Conservation (phyloP, 148 eudicot species). For the Rhododendron simsii region DNA sequence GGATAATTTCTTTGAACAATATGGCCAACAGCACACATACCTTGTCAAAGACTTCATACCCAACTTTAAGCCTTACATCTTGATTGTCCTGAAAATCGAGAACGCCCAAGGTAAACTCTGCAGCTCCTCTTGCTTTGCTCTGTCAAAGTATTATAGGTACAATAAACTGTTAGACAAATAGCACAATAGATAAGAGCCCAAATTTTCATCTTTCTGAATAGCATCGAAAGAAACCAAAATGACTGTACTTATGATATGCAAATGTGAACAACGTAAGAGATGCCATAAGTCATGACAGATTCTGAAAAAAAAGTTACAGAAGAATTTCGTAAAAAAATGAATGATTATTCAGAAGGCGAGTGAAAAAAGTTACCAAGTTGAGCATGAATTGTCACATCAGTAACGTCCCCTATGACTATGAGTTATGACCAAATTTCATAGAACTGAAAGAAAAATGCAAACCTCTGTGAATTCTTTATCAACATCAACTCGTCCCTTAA, state of each 20-base stretch:
- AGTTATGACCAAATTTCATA: neutral
- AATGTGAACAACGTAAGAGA: neutral
- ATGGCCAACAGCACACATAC: slow-evolving; percentile 21
- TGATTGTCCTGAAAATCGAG: slow-evolving; percentile 71
- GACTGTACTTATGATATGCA: neutral
- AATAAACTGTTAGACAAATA: neutral
- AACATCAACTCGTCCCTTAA: slow-evolving; percentile 64
- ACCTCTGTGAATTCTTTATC: slow-evolving; percentile 75
- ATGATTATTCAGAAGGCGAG: neutral
- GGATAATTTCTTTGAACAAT: neutral
- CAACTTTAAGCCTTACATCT: slow-evolving; percentile 83
- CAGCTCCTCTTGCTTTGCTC: slow-evolving; percentile 56
- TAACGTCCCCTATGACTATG: neutral
- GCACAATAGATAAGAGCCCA: neutral
- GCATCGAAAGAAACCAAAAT: neutral
- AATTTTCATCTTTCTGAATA: neutral
- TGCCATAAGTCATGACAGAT: neutral
- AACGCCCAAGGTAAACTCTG: slow-evolving; percentile 72
- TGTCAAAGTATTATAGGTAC: slow-evolving; percentile 17
- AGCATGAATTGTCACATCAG: neutral
- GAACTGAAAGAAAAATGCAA: slow-evolving; percentile 11
- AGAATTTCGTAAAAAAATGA: neutral
- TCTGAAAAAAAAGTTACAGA: neutral
- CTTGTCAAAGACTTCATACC: slow-evolving; percentile 72
- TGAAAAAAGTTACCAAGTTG: neutral